Evolutionary conservation across 2,329 filamentous ascomycete genomes (phyloP), one percentile per base, ranked within the genome.

Genomic region (Neurospora sp.): DNA sequence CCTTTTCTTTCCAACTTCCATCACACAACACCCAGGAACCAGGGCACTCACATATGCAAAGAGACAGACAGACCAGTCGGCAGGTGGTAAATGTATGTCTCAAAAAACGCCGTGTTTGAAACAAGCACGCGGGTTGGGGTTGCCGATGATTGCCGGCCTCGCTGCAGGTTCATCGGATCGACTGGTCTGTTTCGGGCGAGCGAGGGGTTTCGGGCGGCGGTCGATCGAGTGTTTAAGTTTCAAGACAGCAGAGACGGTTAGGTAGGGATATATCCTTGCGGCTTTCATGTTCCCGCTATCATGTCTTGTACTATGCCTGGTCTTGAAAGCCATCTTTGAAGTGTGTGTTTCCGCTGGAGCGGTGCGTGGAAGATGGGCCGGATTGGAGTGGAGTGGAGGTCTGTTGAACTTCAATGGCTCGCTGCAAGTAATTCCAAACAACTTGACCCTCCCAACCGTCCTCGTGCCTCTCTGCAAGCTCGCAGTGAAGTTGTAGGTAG

Each of bases 141-240:
- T 57, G 33, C 33, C 23, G 38, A 36, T 68, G 67, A 68, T 68
- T 41, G 67, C 39, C 67, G 67, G 23, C 28, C 6, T 46, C 15
- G 23, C 40, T 68, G 67, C 17, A 68, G 23, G 67, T 46, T 68
- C 40, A 68, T 68, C 67, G 67, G 67, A 68, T 68, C 67, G 67
- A 15, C 40, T 46, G 40, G 28, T 43, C n/a, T 41, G 28, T 62
- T 62, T 52, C 43, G 43, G 43, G 43, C 43, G 39, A 40, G 39
- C 43, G 41, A n/a, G n/a, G 43, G 43, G 43, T 46, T 52, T 15
- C 23, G 52, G 52, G 52, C 40, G 40, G 15, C 15, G 19, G 19
- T 15, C 43, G 46, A 52, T 52, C 19, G 23, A 52, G 5, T 52
- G 46, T 15, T 62, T 33, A n/a, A 33, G 6, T 33, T 62, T 62